Conservation (phyloP, 768 basidiomycete genomes). For the Suillus hirtellus region DNA sequence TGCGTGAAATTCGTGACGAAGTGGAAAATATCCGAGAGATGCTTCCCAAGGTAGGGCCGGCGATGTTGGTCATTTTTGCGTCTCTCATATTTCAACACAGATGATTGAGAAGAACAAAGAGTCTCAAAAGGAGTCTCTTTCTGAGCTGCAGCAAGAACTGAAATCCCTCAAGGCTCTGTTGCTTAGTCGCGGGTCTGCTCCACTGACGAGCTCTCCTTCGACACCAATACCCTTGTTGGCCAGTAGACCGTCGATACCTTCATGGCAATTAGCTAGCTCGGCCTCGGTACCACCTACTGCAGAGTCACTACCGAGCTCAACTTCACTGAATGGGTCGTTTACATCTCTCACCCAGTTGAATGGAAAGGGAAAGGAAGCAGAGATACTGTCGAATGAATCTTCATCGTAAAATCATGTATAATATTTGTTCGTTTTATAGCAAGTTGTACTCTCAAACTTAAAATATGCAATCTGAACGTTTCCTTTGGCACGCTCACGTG, state of each 20-base stretch:
- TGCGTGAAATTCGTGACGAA: conserved; percentile 91
- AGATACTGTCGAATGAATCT: conserved; percentile 19
- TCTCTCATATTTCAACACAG: conserved; percentile 40
- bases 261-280: conserved; percentile 79
- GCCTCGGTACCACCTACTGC: conserved; percentile 24
- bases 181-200: conserved; percentile 64
- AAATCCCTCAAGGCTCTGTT: conserved; percentile 92
- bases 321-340: conserved; percentile 18
- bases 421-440: background rate
- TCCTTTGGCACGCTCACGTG: background rate
- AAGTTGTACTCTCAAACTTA: background rate
- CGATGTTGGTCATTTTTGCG: background rate
- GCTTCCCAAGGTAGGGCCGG: conserved; percentile 77
- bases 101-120: conserved; percentile 95
- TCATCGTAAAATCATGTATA: conserved; percentile 15
- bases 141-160: conserved; percentile 90
- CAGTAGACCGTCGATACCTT: conserved; percentile 76
- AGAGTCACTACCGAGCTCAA: conserved; percentile 17
- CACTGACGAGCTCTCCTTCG: conserved; percentile 46
- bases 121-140: conserved; percentile 75
- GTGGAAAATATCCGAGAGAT: conserved; percentile 87
- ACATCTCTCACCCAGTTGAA: conserved; percentile 30
- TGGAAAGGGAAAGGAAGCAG: conserved; percentile 64
- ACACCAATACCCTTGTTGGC: conserved; percentile 52
- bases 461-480: background rate